These are phyloP conservation scores for Eucalyptus camaldulensis DNA, from an alignment of 345 rosid species.

Conservation along the genomic window DNA sequence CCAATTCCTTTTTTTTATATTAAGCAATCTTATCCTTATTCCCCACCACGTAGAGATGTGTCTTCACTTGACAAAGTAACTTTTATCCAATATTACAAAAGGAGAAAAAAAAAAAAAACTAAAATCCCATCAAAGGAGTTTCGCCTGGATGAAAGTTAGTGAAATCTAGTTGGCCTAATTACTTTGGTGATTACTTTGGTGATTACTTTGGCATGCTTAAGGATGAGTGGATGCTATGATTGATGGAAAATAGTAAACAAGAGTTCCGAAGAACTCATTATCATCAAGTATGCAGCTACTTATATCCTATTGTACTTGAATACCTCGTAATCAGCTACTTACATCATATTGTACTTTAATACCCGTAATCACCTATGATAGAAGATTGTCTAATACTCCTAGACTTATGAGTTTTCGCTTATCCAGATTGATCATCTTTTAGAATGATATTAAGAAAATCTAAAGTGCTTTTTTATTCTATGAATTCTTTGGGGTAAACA, in stretches of 20 bases:
- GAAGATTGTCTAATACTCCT: background rate
- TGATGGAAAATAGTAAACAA: background rate
- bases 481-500: background rate
- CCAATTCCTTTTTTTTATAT: background rate
- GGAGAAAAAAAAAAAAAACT: background rate
- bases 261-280: background rate
- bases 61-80: background rate
- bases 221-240: background rate
- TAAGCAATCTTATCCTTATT: background rate
- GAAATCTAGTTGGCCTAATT: background rate
- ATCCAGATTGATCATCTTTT: background rate
- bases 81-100: background rate
- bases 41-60: background rate
- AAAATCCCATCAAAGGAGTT: background rate
- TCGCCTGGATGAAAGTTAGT: background rate
- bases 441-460: background rate
- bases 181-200: background rate
- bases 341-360: background rate
- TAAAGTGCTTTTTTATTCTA: background rate
- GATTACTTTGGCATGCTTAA: background rate
- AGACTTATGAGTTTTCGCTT: background rate
- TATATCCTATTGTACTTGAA: background rate
- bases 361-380: background rate
- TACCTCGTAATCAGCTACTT: background rate
- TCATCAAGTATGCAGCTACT: background rate